Evolutionary conservation across 2,329 filamentous ascomycete species (phyloP).

Genomic region (Juglanconis juglandina): DNA sequence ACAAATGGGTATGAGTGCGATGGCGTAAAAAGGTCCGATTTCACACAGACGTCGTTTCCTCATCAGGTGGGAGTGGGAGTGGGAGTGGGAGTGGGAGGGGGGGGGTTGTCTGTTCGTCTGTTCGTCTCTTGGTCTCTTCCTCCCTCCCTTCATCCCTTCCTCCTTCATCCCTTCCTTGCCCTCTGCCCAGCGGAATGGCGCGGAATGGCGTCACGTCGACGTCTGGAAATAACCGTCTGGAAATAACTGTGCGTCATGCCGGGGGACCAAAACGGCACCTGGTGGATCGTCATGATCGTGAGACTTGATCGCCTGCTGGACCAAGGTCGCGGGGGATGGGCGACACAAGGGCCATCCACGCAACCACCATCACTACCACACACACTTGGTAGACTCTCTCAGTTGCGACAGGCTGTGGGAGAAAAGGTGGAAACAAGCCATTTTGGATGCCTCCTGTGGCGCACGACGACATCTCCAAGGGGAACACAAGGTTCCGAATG

Average conservation of each 20-base stretch:
- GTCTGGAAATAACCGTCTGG: background rate
- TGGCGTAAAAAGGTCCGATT: background rate
- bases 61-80: too few species aligned
- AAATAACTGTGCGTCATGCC: background rate
- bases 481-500: slow-evolving; percentile 4
- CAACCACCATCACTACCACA: background rate
- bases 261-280: background rate
- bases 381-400: background rate
- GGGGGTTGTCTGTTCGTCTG: too few species aligned
- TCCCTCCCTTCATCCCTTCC: too few species aligned
- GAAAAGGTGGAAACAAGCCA: background rate
- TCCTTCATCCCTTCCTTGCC: too few species aligned
- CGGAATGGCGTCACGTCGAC: too few species aligned
- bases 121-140: too few species aligned
- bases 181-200: too few species aligned
- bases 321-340: background rate
- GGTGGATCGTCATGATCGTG: background rate
- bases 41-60: background rate
- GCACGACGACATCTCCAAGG: background rate
- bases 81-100: too few species aligned
- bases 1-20: background rate
- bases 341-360: background rate
- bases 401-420: background rate
- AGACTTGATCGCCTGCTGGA: background rate
- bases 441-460: background rate